Percentiles rank a stretch among this genome's conserved stretches.
Evolutionary conservation across 768 basidiomycete species (phyloP).

Genomic region (Exidia glandulosa): DNA sequence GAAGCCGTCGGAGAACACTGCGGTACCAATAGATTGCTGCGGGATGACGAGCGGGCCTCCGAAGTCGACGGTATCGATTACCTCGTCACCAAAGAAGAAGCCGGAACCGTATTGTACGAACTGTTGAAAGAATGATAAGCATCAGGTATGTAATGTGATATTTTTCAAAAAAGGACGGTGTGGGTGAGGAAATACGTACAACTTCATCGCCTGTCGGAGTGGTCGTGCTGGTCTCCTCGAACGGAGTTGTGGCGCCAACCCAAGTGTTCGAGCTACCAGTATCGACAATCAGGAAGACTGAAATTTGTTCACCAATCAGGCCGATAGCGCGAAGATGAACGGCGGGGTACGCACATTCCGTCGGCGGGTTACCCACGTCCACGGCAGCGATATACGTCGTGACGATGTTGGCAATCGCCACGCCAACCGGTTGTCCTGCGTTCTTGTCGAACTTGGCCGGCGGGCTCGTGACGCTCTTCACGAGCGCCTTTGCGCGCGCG

Average conservation of each 20-base stretch:
- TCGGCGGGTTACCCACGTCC: slow-evolving; percentile 40
- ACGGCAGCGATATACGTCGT: slow-evolving; percentile 39
- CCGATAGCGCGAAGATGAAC: too few relatives aligned
- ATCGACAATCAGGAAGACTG: slow-evolving; percentile 4
- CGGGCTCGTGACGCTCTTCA: background rate
- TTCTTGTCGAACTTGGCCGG: background rate
- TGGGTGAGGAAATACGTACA: slow-evolving; percentile 20
- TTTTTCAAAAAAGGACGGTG: too few relatives aligned
- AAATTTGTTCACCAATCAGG: too few relatives aligned
- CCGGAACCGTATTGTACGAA: slow-evolving; percentile 3
- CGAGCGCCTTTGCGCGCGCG: background rate
- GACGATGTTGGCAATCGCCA: slow-evolving; percentile 9
- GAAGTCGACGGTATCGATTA: slow-evolving; percentile 9
- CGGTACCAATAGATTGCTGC: slow-evolving; percentile 43
- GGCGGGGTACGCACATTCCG: slow-evolving; percentile 18
- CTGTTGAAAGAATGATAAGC: too few relatives aligned
- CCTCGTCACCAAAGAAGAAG: slow-evolving; percentile 1
- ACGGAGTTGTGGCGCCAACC: slow-evolving; percentile 41
- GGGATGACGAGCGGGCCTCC: slow-evolving; percentile 28
- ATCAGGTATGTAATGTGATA: too few relatives aligned
- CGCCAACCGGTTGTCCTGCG: background rate
- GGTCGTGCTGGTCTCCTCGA: slow-evolving; percentile 28
- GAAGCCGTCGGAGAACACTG: slow-evolving; percentile 34
- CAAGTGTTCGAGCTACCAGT: slow-evolving; percentile 41
- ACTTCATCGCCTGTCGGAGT: slow-evolving; percentile 32